phyloP scores from a whole-genome alignment of 208 protist species.

The Acanthamoeba culbertsoni region DNA sequence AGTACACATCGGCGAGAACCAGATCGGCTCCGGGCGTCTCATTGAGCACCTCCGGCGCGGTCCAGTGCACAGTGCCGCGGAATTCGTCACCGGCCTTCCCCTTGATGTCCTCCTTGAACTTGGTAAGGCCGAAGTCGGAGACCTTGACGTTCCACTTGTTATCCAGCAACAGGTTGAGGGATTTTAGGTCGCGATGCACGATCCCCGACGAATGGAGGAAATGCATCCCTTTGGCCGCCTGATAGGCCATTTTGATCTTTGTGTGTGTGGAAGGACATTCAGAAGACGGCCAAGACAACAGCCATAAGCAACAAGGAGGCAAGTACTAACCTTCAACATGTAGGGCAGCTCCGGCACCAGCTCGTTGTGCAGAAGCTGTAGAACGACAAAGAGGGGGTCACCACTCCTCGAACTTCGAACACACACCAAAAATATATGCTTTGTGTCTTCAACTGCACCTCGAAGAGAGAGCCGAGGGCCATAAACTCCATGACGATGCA shows the following conservation, averaged over 20 bases:
- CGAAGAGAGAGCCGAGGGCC: background rate
- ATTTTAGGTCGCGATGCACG: conserved; percentile 50
- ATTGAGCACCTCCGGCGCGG: conserved; percentile 37
- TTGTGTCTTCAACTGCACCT: background rate
- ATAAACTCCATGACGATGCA: conserved; percentile 19
- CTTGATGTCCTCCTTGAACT: conserved; percentile 33
- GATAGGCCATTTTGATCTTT: conserved; percentile 28
- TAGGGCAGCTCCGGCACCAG: conserved; percentile 4
- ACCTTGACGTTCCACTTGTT: conserved; percentile 59
- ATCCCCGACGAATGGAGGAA: conserved; percentile 11
- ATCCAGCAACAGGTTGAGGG: conserved; percentile 47
- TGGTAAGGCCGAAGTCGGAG: conserved; percentile 30
- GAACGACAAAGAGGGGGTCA: background rate
- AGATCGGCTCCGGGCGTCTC: background rate
- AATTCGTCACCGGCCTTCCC: background rate
- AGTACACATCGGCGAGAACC: conserved; percentile 20
- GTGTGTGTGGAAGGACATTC: too few species aligned
- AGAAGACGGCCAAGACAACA: background rate
- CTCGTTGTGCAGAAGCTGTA: conserved; percentile 30
- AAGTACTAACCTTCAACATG: background rate
- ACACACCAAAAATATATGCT: background rate
- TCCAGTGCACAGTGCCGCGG: conserved; percentile 51
- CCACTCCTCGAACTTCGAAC: background rate
- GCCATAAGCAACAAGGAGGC: background rate
- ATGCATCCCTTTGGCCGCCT: conserved; percentile 34